These are phyloP conservation scores for Mangifera indica DNA, from an alignment of 345 rosid species.

Conservation along the genomic window DNA sequence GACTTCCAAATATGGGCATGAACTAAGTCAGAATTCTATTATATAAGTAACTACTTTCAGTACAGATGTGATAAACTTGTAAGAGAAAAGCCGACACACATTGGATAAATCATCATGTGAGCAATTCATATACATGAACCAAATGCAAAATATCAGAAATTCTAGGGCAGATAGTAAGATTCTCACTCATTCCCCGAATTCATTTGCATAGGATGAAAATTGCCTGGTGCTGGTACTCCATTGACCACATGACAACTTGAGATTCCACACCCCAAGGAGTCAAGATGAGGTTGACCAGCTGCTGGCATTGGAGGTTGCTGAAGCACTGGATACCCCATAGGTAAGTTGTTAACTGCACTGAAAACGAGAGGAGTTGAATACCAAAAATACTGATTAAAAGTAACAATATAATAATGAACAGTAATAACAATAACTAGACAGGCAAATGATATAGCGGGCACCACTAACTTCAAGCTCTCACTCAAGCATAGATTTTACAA, in stretches of 20 bases:
- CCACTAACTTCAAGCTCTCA: neutral
- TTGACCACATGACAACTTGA: conserved; percentile 95
- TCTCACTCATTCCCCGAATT: conserved; percentile 87
- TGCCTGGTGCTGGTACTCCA: conserved; percentile 94
- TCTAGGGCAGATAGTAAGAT: conserved; percentile 1
- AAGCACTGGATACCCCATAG: conserved; percentile 94
- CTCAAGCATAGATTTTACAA: neutral
- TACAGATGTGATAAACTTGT: neutral
- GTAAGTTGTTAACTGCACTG: conserved; percentile 96
- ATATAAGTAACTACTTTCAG: neutral
- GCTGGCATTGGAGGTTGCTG: conserved; percentile 85
- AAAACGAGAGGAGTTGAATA: conserved; percentile 53
- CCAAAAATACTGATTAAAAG: neutral
- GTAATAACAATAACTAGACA: neutral
- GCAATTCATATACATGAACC: neutral
- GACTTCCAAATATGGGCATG: conserved; percentile 10
- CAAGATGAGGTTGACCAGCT: conserved; percentile 83
- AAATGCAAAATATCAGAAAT: conserved; percentile 5
- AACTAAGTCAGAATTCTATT: neutral
- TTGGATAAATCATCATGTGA: neutral
- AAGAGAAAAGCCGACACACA: neutral
- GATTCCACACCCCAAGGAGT: conserved; percentile 71
- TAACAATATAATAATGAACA: neutral
- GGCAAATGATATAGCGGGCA: neutral
- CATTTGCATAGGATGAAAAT: conserved; percentile 81